These are phyloP conservation scores for Alternaria solani DNA, from an alignment of 2,329 filamentous ascomycete species.

Conservation along the genomic window DNA sequence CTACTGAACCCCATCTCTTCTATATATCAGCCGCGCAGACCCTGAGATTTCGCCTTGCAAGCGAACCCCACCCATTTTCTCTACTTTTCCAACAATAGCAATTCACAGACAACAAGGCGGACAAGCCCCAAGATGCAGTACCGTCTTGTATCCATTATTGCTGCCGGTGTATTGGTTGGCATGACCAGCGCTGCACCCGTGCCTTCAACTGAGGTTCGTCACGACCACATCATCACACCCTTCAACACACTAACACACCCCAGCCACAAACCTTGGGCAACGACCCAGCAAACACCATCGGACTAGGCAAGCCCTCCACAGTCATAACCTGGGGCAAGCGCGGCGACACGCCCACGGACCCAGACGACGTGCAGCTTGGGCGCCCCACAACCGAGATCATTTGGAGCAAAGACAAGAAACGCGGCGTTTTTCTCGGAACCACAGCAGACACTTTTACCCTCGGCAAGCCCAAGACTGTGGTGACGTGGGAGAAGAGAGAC, in stretches of 20 bases:
- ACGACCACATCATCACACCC: neutral
- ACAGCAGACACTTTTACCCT: constrained; percentile 12
- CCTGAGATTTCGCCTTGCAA: constrained; percentile 4
- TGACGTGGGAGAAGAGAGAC: constrained; percentile 6
- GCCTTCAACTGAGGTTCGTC: constrained; percentile 30
- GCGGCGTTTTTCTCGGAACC: neutral
- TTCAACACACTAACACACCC: neutral
- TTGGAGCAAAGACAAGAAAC: constrained; percentile 28
- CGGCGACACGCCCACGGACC: neutral
- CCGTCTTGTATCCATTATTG: constrained; percentile 37
- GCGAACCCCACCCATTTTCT: constrained; percentile 7
- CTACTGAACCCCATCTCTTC: neutral
- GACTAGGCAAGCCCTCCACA: constrained; percentile 26
- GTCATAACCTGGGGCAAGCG: constrained; percentile 28
- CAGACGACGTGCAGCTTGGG: constrained; percentile 24
- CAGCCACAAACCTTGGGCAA: constrained; percentile 12
- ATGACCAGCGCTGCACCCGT: constrained; percentile 35
- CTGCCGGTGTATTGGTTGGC: constrained; percentile 32
- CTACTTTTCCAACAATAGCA: neutral
- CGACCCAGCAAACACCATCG: constrained; percentile 20
- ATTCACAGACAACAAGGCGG: neutral
- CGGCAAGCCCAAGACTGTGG: constrained; percentile 1
- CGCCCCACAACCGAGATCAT: constrained; percentile 25
- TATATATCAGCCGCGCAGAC: constrained; percentile 2
- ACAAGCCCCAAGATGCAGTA: constrained; percentile 32